Evolutionary conservation across 2,329 filamentous ascomycete species (phyloP).

Genomic region (Sphaerulina populicola): DNA sequence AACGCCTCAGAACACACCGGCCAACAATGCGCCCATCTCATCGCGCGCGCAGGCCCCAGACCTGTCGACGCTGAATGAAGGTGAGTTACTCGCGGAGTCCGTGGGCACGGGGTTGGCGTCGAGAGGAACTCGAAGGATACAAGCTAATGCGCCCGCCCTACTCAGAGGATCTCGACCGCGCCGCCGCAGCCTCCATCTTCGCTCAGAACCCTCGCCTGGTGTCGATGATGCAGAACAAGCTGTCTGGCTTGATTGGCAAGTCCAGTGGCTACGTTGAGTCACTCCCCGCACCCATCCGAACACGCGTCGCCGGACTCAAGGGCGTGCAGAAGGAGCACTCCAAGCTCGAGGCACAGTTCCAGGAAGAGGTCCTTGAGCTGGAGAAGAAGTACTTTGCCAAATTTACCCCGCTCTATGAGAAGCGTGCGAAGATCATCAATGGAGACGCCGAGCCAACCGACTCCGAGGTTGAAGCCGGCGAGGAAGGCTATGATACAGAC

Average conservation of each 20-base stretch:
- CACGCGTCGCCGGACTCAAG: conserved; percentile 89
- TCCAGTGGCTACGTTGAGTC: conserved; percentile 98
- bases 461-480: conserved; percentile 76
- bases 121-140: not conserved
- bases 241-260: conserved; percentile 83
- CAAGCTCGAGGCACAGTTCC: conserved; percentile 96
- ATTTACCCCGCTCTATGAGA: conserved; percentile 94
- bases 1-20: conserved; percentile 96
- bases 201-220: conserved; percentile 91
- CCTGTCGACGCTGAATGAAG: conserved; percentile 93
- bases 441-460: conserved; percentile 77
- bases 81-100: conserved; percentile 40
- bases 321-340: conserved; percentile 98
- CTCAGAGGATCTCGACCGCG: conserved; percentile 85
- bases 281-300: conserved; percentile 77
- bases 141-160: conserved; percentile 1
- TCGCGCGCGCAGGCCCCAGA: conserved; percentile 94
- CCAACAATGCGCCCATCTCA: conserved; percentile 90
- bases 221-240: conserved; percentile 94
- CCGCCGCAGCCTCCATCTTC: conserved; percentile 81
- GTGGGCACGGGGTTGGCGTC: conserved; percentile 33
- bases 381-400: conserved; percentile 99
- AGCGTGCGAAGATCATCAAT: conserved; percentile 88
- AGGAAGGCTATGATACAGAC: conserved; percentile 66
- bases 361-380: conserved; percentile 93